Conservation (phyloP, 306 rosid species). For the Rosa lucieae region DNA sequence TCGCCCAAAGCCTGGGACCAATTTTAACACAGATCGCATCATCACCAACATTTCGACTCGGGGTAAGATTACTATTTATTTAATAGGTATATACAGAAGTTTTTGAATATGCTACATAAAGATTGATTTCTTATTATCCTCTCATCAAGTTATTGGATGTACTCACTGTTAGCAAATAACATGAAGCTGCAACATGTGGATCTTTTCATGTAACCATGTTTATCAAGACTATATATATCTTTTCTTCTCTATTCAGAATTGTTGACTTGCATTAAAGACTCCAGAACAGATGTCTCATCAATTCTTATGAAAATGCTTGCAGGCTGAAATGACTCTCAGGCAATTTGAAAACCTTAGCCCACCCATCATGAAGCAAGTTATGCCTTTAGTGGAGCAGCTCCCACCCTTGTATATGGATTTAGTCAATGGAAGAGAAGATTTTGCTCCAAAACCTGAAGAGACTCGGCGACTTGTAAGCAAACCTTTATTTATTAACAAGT, state of each 20-base stretch:
- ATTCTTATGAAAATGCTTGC: conserved; percentile 40
- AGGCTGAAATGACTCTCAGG: conserved; percentile 93
- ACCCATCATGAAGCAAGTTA: conserved; percentile 93
- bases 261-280: neutral
- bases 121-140: conserved; percentile 2
- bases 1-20: conserved; percentile 94
- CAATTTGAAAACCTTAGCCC: conserved; percentile 85
- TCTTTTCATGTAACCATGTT: neutral
- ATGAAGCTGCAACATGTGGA: neutral
- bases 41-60: conserved; percentile 84
- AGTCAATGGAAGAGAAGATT: conserved; percentile 83
- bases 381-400: conserved; percentile 95
- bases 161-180: neutral
- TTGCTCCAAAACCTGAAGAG: conserved; percentile 89
- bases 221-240: neutral
- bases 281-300: conserved; percentile 32
- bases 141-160: neutral
- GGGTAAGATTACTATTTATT: conserved; percentile 47
- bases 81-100: neutral
- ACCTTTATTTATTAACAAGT: conserved; percentile 25
- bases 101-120: neutral
- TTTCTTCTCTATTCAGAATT: neutral
- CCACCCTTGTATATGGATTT: conserved; percentile 95
- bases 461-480: conserved; percentile 75
- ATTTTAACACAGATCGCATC: conserved; percentile 86